These are phyloP conservation scores for Thermothelomyces thermophilus DNA, from an alignment of 2,329 filamentous ascomycete species.

Conservation along the genomic window DNA sequence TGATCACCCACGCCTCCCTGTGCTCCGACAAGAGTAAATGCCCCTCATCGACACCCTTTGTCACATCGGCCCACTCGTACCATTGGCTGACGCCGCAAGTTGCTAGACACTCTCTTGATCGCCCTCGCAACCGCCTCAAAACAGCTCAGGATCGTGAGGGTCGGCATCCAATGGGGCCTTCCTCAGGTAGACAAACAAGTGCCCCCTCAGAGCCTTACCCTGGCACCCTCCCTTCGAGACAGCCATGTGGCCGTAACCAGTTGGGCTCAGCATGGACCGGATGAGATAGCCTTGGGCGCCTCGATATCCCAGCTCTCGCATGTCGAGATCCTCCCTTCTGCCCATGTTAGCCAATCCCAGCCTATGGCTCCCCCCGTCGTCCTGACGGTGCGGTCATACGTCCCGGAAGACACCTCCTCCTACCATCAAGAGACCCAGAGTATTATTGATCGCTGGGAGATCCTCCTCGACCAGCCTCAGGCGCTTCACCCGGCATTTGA, in stretches of 20 bases:
- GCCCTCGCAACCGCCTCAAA: slow-evolving; percentile 63
- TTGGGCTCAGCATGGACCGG: slow-evolving; percentile 46
- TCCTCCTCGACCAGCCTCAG: slow-evolving; percentile 60
- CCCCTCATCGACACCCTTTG: neutral
- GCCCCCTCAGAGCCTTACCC: slow-evolving; percentile 37
- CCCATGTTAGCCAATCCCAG: slow-evolving; percentile 36
- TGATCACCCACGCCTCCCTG: slow-evolving; percentile 74
- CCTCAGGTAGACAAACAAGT: slow-evolving; percentile 51
- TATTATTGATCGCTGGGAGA: slow-evolving; percentile 76
- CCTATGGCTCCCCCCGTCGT: slow-evolving; percentile 48
- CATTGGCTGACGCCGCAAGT: slow-evolving; percentile 8
- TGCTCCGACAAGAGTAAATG: slow-evolving; percentile 66
- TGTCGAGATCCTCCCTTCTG: slow-evolving; percentile 64
- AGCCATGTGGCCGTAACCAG: slow-evolving; percentile 51
- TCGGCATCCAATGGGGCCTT: slow-evolving; percentile 68
- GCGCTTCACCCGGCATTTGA: slow-evolving; percentile 70
- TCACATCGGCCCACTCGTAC: slow-evolving; percentile 11
- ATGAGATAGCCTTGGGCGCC: slow-evolving; percentile 39
- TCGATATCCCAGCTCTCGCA: slow-evolving; percentile 62
- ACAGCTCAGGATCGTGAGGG: slow-evolving; percentile 66
- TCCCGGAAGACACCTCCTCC: slow-evolving; percentile 46
- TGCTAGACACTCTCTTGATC: slow-evolving; percentile 49
- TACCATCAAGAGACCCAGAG: slow-evolving; percentile 62
- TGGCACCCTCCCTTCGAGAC: slow-evolving; percentile 49
- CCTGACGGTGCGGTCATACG: slow-evolving; percentile 64